Evolutionary conservation across 257 asterid species (phyloP), one percentile per base, ranked within the genome.

Genomic region (Craterostigma plantagineum): DNA sequence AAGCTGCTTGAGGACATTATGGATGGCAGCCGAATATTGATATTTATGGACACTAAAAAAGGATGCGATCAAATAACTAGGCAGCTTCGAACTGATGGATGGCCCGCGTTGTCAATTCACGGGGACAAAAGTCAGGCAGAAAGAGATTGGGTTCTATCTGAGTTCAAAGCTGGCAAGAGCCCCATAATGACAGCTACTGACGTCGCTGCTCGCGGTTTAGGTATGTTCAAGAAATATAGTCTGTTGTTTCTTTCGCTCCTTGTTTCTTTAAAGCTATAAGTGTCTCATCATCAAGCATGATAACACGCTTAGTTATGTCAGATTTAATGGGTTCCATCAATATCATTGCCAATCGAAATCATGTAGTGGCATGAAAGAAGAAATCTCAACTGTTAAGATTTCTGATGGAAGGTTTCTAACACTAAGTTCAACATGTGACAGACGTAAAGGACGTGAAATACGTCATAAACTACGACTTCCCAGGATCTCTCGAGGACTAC

Each of bases 131-230:
- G 95, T 57, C 95, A 87, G 66, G 92, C 95, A 36, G 98, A 87
- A 68, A 74, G 98, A 62, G 98, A 87, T 67, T 87, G 98, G 95
- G 98, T 87, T 54, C 86, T 87, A 34, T 83, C 98, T 27, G 98
- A 87, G 63, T 87, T 79, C 54, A 71, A 75, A 61, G 90, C 98
- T 33, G 98, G 98, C 57, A 87, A 87, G 75, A 79, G 92, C 64
- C 98, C 95, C 42, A 87, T 79, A 54, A 87, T 87, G 98, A 87
- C 98, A 16, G 98, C 98, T 63, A 87, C 95, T 38, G 98, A 87
- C 54, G 98, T 87, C 56, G 95, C 98, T 62, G 98, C 95, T 59
- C 79, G 98, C 0, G 98, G 98, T 63, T 74, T 87, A 65, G 98
- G 95, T 87, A 79, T 42, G 75, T 62, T 43, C 35, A 10, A 50